Base-by-base conservation (phyloP, 1,139 yeast genomes). In the Zygosaccharomyces pseudobailii region DNA sequence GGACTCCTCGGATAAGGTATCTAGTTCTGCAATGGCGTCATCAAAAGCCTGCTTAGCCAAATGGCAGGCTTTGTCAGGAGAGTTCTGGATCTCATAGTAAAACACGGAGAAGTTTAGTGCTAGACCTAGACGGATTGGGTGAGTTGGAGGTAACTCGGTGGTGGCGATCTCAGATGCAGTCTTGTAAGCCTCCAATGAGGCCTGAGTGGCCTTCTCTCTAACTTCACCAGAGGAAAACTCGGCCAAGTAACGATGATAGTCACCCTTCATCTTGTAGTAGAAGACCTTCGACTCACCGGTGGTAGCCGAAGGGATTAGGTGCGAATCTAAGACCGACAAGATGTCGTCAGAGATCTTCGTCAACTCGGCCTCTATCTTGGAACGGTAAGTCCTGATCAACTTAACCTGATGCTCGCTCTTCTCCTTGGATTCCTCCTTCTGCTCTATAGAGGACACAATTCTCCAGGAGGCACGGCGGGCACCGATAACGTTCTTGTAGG, bases 401-500 rank as follows among this genome's bases (percentile, higher is more conserved):
- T 80, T 70, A 56, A 88, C 96, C 74, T 92, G 97, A 58, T 63
- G 65, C 42, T 61, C 66, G n/a, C 67, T 60, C 67, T 89, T 87
- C 67, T 95, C 96, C 76, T 90, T 89, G 63, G 90, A 86, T 74
- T 90, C 97, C 74, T 90, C 97, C 76, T 90, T 90, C 75, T 90
- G 97, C 74, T 90, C 97, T 65, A 90, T 90, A 40, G 97, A 88
- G 42, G 96, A 88, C 49, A 90, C 96, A 69, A 90, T 90, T 81
- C 97, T 85, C 98, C 98, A 92, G 39, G 97, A 88, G 52, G 98
- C 97, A 75, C 98, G 90, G 69, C 97, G 90, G 51, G 97, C 96
- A 66, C 98, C 98, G 73, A 92, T 90, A 52, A 92, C 98, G 68
- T 92, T 92, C 75, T 92, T 92, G 79, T 90, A 92, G 56, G 98